Base-by-base conservation (phyloP, 2,329 filamentous ascomycete genomes). In the Acrocalymma vagum region DNA sequence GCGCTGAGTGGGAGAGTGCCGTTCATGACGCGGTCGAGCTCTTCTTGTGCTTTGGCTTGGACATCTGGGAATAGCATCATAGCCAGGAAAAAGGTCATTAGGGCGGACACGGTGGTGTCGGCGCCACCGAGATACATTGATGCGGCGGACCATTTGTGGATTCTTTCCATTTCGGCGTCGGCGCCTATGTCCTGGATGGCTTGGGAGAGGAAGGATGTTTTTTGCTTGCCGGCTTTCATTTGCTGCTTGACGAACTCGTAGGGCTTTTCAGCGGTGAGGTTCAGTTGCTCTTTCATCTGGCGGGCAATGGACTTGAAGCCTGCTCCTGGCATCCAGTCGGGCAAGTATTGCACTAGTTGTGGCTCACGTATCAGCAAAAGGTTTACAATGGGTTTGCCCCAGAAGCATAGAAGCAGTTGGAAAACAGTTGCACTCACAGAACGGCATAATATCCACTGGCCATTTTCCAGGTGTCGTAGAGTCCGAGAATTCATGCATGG, bases 11-110 rank as follows among this genome's bases (percentile, higher is more conserved):
- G 79, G 0, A 82, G 60, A 16, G 65, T 60, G 6, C 53, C 53
- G 2, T 77, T 78, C 5, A 80, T 69, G 0, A 80, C 74, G 4
- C 62, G 53, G 41, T 83, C 79, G 9, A 83, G 60, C 27, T 76
- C 68, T 4, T 62, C 62, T 44, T 74, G 73, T 0, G 75, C 77
- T 42, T 78, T 80, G 15, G 55, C 53, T 34, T 80, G 78, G 0
- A 79, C 63, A 2, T 68, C 56, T 0, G 75, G 76, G 24, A 76
- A 78, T 6, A 79, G 63, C 11, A 71, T 73, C 61, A 81, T 81
- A 0, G 78, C 79, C 0, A 83, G 69, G 14, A 79, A 69, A 54
- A 82, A 82, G 0, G 51, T 61, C 31, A 62, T 54, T 3, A 77
- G 42, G 0, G 72, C 62, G 0, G 67, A 73, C 1, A 76, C 71